Conservation (phyloP, 2,329 filamentous ascomycete species). For the Arthrobotrys musiformis region DNA sequence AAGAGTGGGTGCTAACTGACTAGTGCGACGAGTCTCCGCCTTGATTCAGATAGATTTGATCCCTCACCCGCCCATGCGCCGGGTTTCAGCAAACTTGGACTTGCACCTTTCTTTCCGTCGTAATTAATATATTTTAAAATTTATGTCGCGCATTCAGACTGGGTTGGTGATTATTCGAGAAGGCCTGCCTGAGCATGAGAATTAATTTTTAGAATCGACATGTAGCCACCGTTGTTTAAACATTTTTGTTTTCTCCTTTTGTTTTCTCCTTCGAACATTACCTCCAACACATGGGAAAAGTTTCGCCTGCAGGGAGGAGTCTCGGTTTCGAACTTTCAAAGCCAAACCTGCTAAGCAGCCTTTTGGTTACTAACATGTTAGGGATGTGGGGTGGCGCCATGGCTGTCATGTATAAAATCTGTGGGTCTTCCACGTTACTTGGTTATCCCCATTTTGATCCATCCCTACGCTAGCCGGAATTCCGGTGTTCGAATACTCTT, state of each 20-base stretch:
- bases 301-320: constrained; percentile 11
- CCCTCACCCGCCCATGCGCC: constrained; percentile 6
- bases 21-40: constrained; percentile 41
- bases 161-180: constrained; percentile 16
- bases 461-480: constrained; percentile 15
- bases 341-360: neutral
- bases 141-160: constrained; percentile 9
- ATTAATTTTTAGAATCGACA: neutral
- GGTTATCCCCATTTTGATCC: neutral
- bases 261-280: constrained; percentile 21
- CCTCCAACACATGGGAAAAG: constrained; percentile 18
- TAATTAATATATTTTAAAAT: constrained; percentile 18
- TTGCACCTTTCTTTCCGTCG: constrained; percentile 8
- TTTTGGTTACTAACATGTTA: constrained; percentile 8
- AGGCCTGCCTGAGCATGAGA: neutral
- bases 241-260: constrained; percentile 30
- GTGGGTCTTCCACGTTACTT: constrained; percentile 9
- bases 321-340: constrained; percentile 18
- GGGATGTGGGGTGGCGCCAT: constrained; percentile 17
- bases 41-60: constrained; percentile 56
- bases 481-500: neutral
- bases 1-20: constrained; percentile 19
- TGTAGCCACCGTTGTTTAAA: constrained; percentile 8
- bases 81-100: constrained; percentile 2
- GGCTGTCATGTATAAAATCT: constrained; percentile 26